Percentiles rank a stretch among this genome's conserved stretches.
Evolutionary conservation across 2,329 filamentous ascomycete genomes (phyloP).

Genomic region (Apiospora hydei): DNA sequence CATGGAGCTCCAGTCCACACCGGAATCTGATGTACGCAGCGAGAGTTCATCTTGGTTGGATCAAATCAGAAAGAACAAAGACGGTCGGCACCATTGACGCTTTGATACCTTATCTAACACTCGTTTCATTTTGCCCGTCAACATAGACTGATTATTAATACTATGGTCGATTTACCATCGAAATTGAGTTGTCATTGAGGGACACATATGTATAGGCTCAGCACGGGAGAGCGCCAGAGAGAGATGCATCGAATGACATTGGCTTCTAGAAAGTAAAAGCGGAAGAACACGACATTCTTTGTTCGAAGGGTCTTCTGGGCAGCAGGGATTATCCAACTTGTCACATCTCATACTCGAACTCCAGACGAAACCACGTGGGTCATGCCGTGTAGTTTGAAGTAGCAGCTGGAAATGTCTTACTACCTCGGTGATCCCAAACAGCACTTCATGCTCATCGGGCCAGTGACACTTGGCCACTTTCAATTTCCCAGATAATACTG

Average conservation of each 20-base stretch:
- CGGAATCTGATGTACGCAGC: not conserved
- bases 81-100: not conserved
- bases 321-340: not conserved
- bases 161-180: too few species aligned
- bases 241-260: not conserved
- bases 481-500: not conserved
- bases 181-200: not conserved
- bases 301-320: not conserved
- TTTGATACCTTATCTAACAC: not conserved
- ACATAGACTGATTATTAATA: too few species aligned
- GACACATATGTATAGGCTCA: not conserved
- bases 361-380: not conserved
- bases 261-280: not conserved
- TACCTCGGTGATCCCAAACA: not conserved
- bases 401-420: not conserved
- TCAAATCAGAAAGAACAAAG: not conserved
- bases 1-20: not conserved
- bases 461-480: not conserved
- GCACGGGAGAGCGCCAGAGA: not conserved
- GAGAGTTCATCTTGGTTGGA: not conserved
- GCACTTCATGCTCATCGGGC: too few species aligned
- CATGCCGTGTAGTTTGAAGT: not conserved
- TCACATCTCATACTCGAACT: not conserved
- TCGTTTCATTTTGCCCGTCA: not conserved
- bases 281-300: not conserved